These are phyloP conservation scores for Podospora anserina DNA, from an alignment of 495 filamentous ascomycete genomes.

Conservation along the genomic window DNA sequence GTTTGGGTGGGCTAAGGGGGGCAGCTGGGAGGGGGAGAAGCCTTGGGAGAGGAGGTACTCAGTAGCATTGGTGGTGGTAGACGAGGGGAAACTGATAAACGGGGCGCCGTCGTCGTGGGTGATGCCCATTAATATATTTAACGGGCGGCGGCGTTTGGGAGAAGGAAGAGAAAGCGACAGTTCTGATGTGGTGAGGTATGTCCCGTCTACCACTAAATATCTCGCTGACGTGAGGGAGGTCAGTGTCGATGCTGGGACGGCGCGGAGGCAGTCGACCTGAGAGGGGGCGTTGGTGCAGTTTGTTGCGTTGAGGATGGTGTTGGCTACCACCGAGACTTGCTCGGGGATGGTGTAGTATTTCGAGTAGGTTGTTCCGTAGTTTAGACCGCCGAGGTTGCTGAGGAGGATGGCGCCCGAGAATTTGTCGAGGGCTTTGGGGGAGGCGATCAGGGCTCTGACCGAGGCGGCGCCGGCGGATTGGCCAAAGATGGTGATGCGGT, in stretches of 20 bases:
- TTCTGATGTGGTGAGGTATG: slow-evolving; percentile 37
- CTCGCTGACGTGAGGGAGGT: slow-evolving; percentile 31
- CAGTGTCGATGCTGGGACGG: slow-evolving; percentile 36
- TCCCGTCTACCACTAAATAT: slow-evolving; percentile 49
- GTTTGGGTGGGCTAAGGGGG: slow-evolving; percentile 20
- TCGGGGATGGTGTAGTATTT: slow-evolving; percentile 48
- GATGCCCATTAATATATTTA: slow-evolving; percentile 46
- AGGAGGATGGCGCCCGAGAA: slow-evolving; percentile 50
- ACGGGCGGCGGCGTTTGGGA: slow-evolving; percentile 22
- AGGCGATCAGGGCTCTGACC: slow-evolving; percentile 53
- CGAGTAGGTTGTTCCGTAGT: slow-evolving; percentile 45
- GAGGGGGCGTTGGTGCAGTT: slow-evolving; percentile 43
- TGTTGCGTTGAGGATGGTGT: slow-evolving; percentile 40
- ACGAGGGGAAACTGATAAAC: slow-evolving; percentile 43
- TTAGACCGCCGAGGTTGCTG: slow-evolving; percentile 49
- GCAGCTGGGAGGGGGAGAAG: slow-evolving; percentile 38
- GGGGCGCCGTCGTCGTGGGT: slow-evolving; percentile 51
- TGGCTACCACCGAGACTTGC: slow-evolving; percentile 36
- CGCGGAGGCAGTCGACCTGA: slow-evolving; percentile 48
- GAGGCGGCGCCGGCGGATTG: slow-evolving; percentile 54
- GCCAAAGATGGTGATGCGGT: slow-evolving; percentile 57
- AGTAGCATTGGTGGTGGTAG: slow-evolving; percentile 33
- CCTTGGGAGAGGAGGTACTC: slow-evolving; percentile 40
- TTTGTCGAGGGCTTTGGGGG: slow-evolving; percentile 48
- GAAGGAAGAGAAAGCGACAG: slow-evolving; percentile 35